Conservation (phyloP, 352 stramenopile species). For the Pythium biforme region DNA sequence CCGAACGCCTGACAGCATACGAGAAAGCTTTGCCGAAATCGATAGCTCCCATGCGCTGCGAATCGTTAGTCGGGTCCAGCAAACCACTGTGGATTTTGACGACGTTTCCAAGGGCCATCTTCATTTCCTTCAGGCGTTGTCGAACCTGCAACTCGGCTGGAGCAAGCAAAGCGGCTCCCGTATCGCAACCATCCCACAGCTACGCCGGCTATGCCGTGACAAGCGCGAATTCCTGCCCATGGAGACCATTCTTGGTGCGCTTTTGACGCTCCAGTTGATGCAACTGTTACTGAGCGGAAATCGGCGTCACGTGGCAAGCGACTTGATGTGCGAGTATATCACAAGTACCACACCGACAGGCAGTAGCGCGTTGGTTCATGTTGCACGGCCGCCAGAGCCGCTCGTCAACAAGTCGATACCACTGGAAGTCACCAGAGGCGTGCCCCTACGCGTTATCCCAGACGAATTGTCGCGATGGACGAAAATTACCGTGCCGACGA, state of each 20-base stretch:
- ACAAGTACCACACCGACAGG: neutral
- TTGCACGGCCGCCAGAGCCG: slow-evolving; percentile 4
- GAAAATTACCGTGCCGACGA: slow-evolving; percentile 31
- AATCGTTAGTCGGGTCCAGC: slow-evolving; percentile 16
- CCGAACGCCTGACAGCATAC: slow-evolving; percentile 2
- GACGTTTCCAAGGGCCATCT: slow-evolving; percentile 23
- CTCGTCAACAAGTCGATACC: slow-evolving; percentile 25
- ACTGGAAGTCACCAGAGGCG: slow-evolving; percentile 32
- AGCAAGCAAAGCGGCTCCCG: neutral
- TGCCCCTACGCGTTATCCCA: slow-evolving; percentile 28
- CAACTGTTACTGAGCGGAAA: slow-evolving; percentile 2
- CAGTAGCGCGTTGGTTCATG: neutral
- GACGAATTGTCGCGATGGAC: slow-evolving; percentile 37
- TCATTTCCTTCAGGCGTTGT: slow-evolving; percentile 33
- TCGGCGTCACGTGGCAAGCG: neutral
- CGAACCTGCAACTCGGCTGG: slow-evolving; percentile 31
- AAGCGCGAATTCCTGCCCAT: slow-evolving; percentile 19
- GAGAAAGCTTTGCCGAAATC: neutral
- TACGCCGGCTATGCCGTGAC: slow-evolving; percentile 21
- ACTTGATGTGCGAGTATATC: slow-evolving; percentile 3
- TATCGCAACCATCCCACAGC: slow-evolving; percentile 23
- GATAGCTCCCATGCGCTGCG: slow-evolving; percentile 12
- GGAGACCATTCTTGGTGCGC: slow-evolving; percentile 30
- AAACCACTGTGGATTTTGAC: slow-evolving; percentile 15
- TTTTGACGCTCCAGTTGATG: slow-evolving; percentile 33